A percentile compares a stretch with the other conserved stretches of the same genome.
Evolutionary conservation across 2,329 filamentous ascomycete genomes (phyloP).

Genomic region (Polytolypa hystricis): DNA sequence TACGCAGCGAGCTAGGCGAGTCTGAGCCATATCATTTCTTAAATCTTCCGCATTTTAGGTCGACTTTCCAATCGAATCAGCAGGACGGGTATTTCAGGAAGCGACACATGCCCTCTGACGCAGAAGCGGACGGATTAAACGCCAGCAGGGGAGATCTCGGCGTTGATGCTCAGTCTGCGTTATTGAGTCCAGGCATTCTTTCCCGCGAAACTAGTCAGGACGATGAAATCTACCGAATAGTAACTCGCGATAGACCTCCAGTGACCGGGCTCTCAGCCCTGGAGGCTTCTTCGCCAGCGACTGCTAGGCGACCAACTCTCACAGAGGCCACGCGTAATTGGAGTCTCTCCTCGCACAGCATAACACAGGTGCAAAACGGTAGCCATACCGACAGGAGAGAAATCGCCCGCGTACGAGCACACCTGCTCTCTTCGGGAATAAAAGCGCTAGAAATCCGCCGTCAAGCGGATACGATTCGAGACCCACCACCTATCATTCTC

Average conservation of each 20-base stretch:
- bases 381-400: slow-evolving; percentile 53
- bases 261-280: slow-evolving; percentile 36
- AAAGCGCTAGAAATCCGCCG: slow-evolving; percentile 73
- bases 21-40: too few species aligned
- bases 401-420: slow-evolving; percentile 62
- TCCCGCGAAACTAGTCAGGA: slow-evolving; percentile 10
- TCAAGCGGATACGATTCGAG: slow-evolving; percentile 44
- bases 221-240: slow-evolving; percentile 19
- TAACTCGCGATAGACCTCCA: slow-evolving; percentile 27
- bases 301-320: slow-evolving; percentile 24
- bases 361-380: slow-evolving; percentile 25
- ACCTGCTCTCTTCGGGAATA: slow-evolving; percentile 75
- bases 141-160: background rate
- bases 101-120: too few species aligned
- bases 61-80: too few species aligned
- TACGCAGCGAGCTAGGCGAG: too few species aligned
- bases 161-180: background rate
- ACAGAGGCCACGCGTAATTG: slow-evolving; percentile 40
- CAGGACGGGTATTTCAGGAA: too few species aligned
- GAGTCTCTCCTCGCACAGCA: slow-evolving; percentile 46
- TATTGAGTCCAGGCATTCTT: background rate
- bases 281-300: slow-evolving; percentile 20
- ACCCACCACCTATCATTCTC: slow-evolving; percentile 26
- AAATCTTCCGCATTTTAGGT: too few species aligned
- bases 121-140: background rate